phyloP scores from a whole-genome alignment of 352 stramenopile genomes.

The Phytophthora megakarya region DNA sequence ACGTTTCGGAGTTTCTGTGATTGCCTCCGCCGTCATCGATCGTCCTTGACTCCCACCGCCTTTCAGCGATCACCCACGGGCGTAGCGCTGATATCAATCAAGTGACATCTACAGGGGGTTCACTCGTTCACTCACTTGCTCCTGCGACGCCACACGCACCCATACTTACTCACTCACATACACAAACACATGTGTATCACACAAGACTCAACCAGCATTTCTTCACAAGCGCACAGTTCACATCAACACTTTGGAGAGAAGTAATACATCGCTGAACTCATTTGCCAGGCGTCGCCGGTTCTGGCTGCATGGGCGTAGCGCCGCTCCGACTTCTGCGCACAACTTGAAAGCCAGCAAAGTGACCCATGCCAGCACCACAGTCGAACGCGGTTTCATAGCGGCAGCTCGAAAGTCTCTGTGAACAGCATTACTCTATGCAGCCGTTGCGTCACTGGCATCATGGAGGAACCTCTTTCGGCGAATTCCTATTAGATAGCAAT shows the following conservation, averaged over 20 bases:
- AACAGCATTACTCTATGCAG: too few relatives aligned
- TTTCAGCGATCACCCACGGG: slow-evolving; percentile 9
- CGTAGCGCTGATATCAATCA: slow-evolving; percentile 30
- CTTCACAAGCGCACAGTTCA: not conserved
- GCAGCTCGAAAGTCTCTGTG: not conserved
- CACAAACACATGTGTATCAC: not conserved
- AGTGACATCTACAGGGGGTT: not conserved
- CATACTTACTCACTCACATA: slow-evolving; percentile 16
- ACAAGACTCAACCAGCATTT: not conserved
- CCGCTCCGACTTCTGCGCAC: not conserved
- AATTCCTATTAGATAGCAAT: too few relatives aligned
- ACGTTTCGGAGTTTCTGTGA: slow-evolving; percentile 13
- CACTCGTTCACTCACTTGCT: not conserved
- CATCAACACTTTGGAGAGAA: not conserved
- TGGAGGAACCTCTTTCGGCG: not conserved
- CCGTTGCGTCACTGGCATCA: not conserved
- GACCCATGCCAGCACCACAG: not conserved
- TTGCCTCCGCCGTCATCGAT: slow-evolving; percentile 1
- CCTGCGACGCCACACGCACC: slow-evolving; percentile 12
- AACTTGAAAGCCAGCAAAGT: not conserved
- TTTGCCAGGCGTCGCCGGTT: slow-evolving; percentile 19
- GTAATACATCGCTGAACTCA: slow-evolving; percentile 30
- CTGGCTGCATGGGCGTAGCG: slow-evolving; percentile 5
- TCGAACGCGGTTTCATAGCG: not conserved
- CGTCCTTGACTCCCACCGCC: not conserved